Conservation (phyloP, 352 stramenopile genomes). For the Phytophthora europaea region DNA sequence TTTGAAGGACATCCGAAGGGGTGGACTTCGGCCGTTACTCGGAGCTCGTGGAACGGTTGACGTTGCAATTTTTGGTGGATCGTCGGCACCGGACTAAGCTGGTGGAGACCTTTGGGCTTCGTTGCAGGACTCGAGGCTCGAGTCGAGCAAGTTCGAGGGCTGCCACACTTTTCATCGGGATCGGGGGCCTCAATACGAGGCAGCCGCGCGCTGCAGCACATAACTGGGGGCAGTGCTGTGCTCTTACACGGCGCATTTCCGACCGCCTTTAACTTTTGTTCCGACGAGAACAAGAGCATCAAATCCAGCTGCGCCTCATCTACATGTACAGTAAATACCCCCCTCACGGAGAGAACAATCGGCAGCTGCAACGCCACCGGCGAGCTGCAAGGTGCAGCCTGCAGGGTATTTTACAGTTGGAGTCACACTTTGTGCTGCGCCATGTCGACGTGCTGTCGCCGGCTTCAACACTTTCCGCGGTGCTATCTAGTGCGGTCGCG, state of each 20-base stretch:
- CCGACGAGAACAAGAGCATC: conserved; percentile 15
- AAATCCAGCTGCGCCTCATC: conserved; percentile 12
- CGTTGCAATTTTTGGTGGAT: conserved; percentile 37
- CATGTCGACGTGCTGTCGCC: conserved; percentile 20
- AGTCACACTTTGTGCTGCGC: conserved; percentile 6
- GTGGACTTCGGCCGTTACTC: conserved; percentile 21
- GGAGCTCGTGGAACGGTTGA: conserved; percentile 16
- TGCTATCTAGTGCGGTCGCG: conserved; percentile 1
- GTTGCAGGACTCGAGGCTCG: background rate
- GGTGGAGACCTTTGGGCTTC: background rate
- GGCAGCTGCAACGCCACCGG: conserved; percentile 23
- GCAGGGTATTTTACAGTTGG: background rate
- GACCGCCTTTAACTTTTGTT: conserved; percentile 22
- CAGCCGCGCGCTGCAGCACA: conserved; percentile 12
- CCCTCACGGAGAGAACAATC: conserved; percentile 27
- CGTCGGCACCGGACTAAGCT: conserved; percentile 9
- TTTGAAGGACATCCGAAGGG: conserved; percentile 5
- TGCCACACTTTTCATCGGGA: conserved; percentile 2
- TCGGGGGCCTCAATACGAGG: background rate
- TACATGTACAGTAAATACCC: conserved; percentile 24
- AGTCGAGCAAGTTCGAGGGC: background rate
- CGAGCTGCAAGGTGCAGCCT: background rate
- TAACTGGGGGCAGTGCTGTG: conserved; percentile 3
- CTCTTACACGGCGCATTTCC: conserved; percentile 9
- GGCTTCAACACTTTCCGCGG: conserved; percentile 19